Base-by-base conservation (phyloP, 2,329 filamentous ascomycete genomes). In the Beauveria varroae region DNA sequence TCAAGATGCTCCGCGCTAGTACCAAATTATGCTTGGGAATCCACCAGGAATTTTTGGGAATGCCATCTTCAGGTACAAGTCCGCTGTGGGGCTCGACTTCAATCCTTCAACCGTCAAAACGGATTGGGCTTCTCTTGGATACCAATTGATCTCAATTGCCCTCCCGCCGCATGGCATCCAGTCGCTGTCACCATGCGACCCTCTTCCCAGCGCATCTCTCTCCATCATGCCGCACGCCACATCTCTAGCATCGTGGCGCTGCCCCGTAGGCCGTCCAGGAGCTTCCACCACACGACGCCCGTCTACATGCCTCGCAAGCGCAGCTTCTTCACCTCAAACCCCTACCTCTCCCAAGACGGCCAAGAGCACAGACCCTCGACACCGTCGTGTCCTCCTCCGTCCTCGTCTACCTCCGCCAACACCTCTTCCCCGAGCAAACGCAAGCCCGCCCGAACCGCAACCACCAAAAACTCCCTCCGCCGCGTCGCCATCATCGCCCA, bases 401-500 rank as follows among this genome's bases (percentile, higher is more conserved):
- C 53, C 2, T 41, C 59, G 44, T 85, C 67, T 76, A 79, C 63
- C 73, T 85, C 10, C 78, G 76, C 16, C 73, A 78, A 52, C 69
- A 76, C 70, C 67, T 67, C 61, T 61, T 30, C 28, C 5, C 63
- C 73, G 3, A 50, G 66, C 55, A 82, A 81, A 68, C 76, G 80
- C 61, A 82, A 81, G 62, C 74, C 76, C 7, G 73, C 74, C 3
- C 74, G 81, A 46, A 68, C 75, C 1, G 71, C 76, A 3, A 75
- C 76, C 3, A 74, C 84, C 50, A 89, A 91, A 66, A 89, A 87
- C 64, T 95, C 91, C 2, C 79, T 97, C 37, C 86, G 93, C 60
- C 84, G 92, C 62, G 91, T 96, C 14, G 91, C 93, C 37, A 89
- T 91, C 20, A 91, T 95, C 68, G 92, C 93, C 20, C 91, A 96